These are phyloP conservation scores for Thalassiosira profunda DNA, from an alignment of 108 stramenopile genomes.

Conservation along the genomic window DNA sequence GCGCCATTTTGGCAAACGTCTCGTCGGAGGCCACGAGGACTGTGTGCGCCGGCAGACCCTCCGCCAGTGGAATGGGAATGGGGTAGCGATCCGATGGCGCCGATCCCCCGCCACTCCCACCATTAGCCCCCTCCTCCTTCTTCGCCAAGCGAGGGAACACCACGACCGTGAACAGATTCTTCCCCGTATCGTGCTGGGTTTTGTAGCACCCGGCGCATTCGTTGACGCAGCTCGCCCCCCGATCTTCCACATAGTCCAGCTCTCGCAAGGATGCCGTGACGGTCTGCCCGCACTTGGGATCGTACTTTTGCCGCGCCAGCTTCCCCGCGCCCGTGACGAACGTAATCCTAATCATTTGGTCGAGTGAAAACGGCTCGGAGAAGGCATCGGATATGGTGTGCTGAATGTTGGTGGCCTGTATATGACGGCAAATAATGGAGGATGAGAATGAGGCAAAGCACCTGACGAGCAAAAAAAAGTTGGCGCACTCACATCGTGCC, in stretches of 20 bases:
- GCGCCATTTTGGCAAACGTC: constrained; percentile 69
- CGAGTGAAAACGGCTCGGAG: constrained; percentile 58
- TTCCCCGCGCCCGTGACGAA: constrained; percentile 92
- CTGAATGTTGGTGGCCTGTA: constrained; percentile 48
- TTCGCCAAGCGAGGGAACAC: constrained; percentile 79
- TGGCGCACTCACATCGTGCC: constrained; percentile 40
- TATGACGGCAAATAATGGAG: background rate
- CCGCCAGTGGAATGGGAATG: constrained; percentile 41
- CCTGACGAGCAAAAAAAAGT: background rate
- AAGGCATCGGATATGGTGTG: constrained; percentile 71
- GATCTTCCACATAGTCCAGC: constrained; percentile 86
- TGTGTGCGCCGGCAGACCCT: constrained; percentile 70
- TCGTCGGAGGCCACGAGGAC: constrained; percentile 64
- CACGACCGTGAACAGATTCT: constrained; percentile 89
- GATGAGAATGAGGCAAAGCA: background rate
- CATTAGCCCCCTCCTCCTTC: constrained; percentile 6
- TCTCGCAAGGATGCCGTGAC: constrained; percentile 74
- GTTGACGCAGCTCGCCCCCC: constrained; percentile 72
- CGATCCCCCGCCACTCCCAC: constrained; percentile 11
- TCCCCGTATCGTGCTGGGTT: constrained; percentile 93
- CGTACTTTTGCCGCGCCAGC: constrained; percentile 85
- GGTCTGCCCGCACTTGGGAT: constrained; percentile 76
- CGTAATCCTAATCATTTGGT: constrained; percentile 88
- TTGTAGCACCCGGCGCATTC: constrained; percentile 92
- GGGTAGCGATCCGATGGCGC: background rate